phyloP scores from a whole-genome alignment of 768 basidiomycete genomes.

The Postia placenta region DNA sequence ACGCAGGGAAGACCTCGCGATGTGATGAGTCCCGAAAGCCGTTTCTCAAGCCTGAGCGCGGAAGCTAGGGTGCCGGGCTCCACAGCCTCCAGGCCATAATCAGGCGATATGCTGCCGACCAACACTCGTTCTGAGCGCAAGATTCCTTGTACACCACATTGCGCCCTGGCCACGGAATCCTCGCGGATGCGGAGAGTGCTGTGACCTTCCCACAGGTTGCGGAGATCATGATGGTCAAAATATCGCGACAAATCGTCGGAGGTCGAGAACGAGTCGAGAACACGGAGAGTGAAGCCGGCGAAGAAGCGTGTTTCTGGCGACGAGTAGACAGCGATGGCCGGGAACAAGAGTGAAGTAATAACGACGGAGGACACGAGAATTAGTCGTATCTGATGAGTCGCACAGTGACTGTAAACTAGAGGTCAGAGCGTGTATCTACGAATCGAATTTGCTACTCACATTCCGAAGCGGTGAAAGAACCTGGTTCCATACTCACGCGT shows the following conservation, averaged over 20 bases:
- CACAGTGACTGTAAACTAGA: slow-evolving; percentile 67
- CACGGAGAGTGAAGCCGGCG: slow-evolving; percentile 45
- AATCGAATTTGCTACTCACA: slow-evolving; percentile 53
- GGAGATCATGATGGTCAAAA: slow-evolving; percentile 56
- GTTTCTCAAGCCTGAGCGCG: slow-evolving; percentile 57
- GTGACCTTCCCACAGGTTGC: slow-evolving; percentile 66
- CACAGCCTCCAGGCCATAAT: slow-evolving; percentile 40
- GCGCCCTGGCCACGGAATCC: slow-evolving; percentile 65
- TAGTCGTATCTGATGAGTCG: slow-evolving; percentile 84
- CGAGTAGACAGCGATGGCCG: slow-evolving; percentile 81
- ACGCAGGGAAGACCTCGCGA: slow-evolving; percentile 47
- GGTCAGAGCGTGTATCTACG: slow-evolving; percentile 1
- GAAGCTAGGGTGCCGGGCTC: slow-evolving; percentile 57
- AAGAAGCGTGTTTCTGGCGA: slow-evolving; percentile 59
- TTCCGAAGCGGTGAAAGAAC: slow-evolving; percentile 70
- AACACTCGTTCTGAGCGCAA: slow-evolving; percentile 75
- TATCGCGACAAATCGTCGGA: slow-evolving; percentile 46
- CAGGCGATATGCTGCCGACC: slow-evolving; percentile 43
- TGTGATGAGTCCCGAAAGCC: slow-evolving; percentile 40
- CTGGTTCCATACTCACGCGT: slow-evolving; percentile 34
- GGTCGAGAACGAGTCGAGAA: slow-evolving; percentile 59
- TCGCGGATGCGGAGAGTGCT: slow-evolving; percentile 57
- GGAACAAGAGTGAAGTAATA: slow-evolving; percentile 85
- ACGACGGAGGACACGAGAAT: slow-evolving; percentile 85
- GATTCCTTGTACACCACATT: slow-evolving; percentile 63